Percentiles rank a stretch among this genome's conserved stretches.
phyloP scores from a whole-genome alignment of 1,284 basidiomycete species.

The Pyrrhoderma noxium region DNA sequence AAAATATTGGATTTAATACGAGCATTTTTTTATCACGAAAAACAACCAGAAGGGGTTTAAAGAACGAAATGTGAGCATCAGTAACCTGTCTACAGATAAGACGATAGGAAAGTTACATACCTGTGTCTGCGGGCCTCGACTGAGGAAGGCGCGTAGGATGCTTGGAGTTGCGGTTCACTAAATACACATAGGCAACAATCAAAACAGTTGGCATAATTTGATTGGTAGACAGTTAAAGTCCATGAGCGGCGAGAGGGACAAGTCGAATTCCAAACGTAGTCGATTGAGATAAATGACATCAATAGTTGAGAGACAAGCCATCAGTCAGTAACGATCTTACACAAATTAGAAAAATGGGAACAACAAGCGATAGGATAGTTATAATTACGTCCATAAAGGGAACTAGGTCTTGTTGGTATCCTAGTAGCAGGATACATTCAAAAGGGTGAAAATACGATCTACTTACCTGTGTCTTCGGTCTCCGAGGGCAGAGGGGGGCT shows the following conservation, averaged over 20 bases:
- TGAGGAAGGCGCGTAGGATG: slow-evolving; percentile 1
- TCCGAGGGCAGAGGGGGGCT: background rate
- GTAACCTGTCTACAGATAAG: background rate
- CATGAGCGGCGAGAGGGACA: too few species aligned
- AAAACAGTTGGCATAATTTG: background rate
- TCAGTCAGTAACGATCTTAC: too few species aligned
- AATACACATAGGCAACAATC: background rate
- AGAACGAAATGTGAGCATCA: background rate
- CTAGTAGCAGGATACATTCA: background rate
- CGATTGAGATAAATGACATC: too few species aligned
- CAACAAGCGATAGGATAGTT: too few species aligned
- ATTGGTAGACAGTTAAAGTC: too few species aligned
- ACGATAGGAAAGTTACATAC: background rate
- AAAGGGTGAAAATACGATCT: too few species aligned
- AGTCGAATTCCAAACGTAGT: too few species aligned
- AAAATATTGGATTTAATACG: too few species aligned
- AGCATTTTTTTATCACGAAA: too few species aligned
- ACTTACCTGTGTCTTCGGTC: slow-evolving; percentile 17
- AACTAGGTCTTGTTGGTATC: background rate
- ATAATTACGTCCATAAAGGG: background rate
- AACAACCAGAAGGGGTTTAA: too few species aligned
- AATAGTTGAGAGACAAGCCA: too few species aligned
- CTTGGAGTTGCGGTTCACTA: slow-evolving; percentile 10
- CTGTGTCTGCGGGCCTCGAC: slow-evolving; percentile 7
- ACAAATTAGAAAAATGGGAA: too few species aligned